Conservation (phyloP, 2,329 filamentous ascomycete species). For the Chalaropsis thielavioides region DNA sequence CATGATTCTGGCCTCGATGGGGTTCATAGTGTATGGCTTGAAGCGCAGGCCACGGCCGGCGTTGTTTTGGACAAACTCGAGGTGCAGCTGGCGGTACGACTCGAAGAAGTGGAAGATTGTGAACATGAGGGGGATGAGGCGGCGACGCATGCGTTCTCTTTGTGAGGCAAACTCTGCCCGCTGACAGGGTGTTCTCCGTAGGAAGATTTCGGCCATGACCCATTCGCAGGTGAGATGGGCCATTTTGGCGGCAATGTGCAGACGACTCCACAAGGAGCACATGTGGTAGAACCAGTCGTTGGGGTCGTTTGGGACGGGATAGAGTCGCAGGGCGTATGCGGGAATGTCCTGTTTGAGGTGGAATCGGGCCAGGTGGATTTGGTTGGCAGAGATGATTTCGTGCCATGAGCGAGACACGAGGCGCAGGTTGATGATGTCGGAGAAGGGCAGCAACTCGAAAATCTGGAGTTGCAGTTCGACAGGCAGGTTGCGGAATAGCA, state of each 20-base stretch:
- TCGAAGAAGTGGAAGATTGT: slow-evolving; percentile 56
- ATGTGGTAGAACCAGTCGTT: slow-evolving; percentile 45
- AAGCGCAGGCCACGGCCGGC: slow-evolving; percentile 36
- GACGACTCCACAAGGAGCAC: slow-evolving; percentile 49
- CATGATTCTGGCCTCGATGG: slow-evolving; percentile 48
- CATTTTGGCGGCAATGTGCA: slow-evolving; percentile 50
- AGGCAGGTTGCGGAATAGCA: slow-evolving; percentile 43
- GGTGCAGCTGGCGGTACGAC: slow-evolving; percentile 44
- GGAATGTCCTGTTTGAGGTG: slow-evolving; percentile 47
- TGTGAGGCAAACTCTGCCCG: slow-evolving; percentile 45
- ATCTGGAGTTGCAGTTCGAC: slow-evolving; percentile 50
- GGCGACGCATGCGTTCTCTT: slow-evolving; percentile 47
- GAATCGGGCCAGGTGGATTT: slow-evolving; percentile 45
- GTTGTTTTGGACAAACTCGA: slow-evolving; percentile 40
- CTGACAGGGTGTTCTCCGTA: slow-evolving; percentile 41
- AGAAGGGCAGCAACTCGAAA: slow-evolving; percentile 43
- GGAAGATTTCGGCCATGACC: slow-evolving; percentile 51
- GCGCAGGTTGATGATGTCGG: slow-evolving; percentile 45
- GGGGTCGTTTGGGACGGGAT: slow-evolving; percentile 35
- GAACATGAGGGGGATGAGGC: slow-evolving; percentile 48
- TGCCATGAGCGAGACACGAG: slow-evolving; percentile 46
- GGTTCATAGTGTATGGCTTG: slow-evolving; percentile 45
- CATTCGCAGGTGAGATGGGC: slow-evolving; percentile 48
- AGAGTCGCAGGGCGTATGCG: slow-evolving; percentile 44
- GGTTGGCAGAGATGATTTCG: slow-evolving; percentile 43